Base-by-base conservation (phyloP, 1,139 yeast genomes). In the Protomyces arabidopsidicola region DNA sequence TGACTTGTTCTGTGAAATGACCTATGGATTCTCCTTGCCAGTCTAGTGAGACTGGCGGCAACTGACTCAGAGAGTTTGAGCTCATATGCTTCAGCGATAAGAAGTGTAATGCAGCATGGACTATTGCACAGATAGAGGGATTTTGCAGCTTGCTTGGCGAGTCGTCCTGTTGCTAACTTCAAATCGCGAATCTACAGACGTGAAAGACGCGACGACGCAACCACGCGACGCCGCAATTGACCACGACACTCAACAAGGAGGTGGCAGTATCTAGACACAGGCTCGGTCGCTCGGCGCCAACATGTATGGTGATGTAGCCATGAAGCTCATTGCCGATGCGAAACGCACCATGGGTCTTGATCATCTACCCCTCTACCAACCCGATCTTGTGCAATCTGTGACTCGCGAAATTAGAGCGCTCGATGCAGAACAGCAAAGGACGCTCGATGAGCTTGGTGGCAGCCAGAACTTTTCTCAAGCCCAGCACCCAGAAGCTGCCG, bases 231-330 rank as follows among this genome's bases (percentile, higher is more conserved):
- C 20, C 6, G 20, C 5, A n/a, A 39, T 39, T 39, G 16, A 39
- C 31, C 31, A 27, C 31, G 31, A 27, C 31, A 45, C 24, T 22
- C 31, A 20, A 22, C 51, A 12, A 1, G 51, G 6, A 24, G 31
- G 14, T 22, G 22, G 12, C 34, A 27, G 16, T 27, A 5, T 27
- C 31, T 27, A 27, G 31, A 24, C 52, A 3, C 18, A 5, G 8
- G 52, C 52, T 10, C 6, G 8, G 31, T 27, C 31, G 31, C 31
- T 5, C 31, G 31, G 31, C 31, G 3, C 6, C 20, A 31, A 10
- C 31, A 93, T 93, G 98, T 88, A 89, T 71, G 98, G 98, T 39
- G 98, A 91, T 70, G 72, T 82, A 2, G 97, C 95, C 1, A 83
- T 85, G 66, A 93, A 93, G 72, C 82, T 93, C 34, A 81, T 89